A percentile compares a stretch with the other conserved stretches of the same genome.
These are phyloP conservation scores for Scenedesmus sp. DNA, from an alignment of 163 green algal species.

Conservation along the genomic window DNA sequence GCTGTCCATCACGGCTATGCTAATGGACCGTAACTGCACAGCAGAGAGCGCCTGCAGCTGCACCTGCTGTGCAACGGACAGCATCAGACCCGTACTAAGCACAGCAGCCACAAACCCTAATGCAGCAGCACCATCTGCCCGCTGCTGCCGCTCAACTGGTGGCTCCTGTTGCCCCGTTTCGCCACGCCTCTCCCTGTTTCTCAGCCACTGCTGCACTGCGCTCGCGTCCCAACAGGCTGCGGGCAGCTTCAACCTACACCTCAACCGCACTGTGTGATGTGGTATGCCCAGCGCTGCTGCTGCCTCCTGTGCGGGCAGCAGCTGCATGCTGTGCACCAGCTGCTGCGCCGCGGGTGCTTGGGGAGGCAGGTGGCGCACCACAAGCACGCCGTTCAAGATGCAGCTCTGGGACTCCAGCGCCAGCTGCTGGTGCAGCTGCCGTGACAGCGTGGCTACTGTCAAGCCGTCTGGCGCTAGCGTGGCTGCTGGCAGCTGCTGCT, in stretches of 20 bases:
- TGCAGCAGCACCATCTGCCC: not conserved
- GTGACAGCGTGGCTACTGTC: constrained; percentile 3
- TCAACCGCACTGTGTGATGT: constrained; percentile 6
- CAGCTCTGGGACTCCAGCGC: not conserved
- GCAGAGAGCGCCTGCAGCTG: not conserved
- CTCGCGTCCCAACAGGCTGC: not conserved
- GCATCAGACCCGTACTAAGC: not conserved
- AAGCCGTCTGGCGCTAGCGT: not conserved
- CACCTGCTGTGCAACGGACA: not conserved
- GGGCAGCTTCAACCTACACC: not conserved
- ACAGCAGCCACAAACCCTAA: constrained; percentile 17
- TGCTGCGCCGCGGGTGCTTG: constrained; percentile 6
- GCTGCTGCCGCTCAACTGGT: not conserved
- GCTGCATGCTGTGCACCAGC: constrained; percentile 26
- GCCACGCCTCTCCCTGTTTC: not conserved
- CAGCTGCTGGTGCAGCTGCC: constrained; percentile 34
- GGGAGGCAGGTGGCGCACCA: constrained; percentile 13
- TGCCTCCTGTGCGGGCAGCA: constrained; percentile 27
- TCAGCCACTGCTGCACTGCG: no score
- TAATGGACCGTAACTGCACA: not conserved
- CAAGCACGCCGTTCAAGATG: constrained; percentile 23
- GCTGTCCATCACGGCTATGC: not conserved
- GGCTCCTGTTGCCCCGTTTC: not conserved
- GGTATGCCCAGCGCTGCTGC: constrained; percentile 2
- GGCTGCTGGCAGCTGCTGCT: not conserved